These are phyloP conservation scores for Aureobasidium sp. DNA, from an alignment of 2,329 filamentous ascomycete species.

Conservation along the genomic window DNA sequence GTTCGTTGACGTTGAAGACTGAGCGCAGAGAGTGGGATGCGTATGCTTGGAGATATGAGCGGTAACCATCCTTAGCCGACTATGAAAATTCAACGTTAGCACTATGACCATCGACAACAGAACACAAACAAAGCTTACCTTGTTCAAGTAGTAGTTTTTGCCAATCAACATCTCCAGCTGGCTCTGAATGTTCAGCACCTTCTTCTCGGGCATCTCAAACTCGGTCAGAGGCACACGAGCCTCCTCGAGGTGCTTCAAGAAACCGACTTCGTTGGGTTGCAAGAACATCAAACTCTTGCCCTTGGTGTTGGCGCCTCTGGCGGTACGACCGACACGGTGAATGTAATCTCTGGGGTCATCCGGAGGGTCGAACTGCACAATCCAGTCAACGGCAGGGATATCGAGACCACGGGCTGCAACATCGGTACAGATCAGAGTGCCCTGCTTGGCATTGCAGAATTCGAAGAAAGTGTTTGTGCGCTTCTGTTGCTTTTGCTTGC, in stretches of 20 bases:
- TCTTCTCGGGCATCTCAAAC: conserved; percentile 88
- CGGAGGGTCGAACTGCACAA: conserved; percentile 83
- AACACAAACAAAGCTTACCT: conserved; percentile 42
- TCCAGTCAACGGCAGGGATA: conserved; percentile 94
- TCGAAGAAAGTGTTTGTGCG: conserved; percentile 99
- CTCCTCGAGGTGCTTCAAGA: conserved; percentile 83
- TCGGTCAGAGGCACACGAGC: conserved; percentile 90
- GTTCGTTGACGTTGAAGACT: conserved; percentile 77
- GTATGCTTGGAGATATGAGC: conserved; percentile 91
- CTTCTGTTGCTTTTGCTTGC: conserved; percentile 98
- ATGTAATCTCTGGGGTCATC: conserved; percentile 65
- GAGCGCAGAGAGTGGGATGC: conserved; percentile 75
- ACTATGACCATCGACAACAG: not conserved
- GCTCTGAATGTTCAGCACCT: conserved; percentile 71
- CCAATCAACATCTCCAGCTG: conserved; percentile 91
- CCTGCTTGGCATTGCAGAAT: conserved; percentile 77
- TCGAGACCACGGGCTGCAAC: conserved; percentile 92
- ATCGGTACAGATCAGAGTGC: conserved; percentile 91
- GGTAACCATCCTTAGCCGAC: conserved; percentile 67
- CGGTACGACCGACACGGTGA: conserved; percentile 92
- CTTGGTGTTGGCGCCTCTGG: conserved; percentile 73
- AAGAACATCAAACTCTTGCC: conserved; percentile 90
- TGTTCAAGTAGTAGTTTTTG: conserved; percentile 96
- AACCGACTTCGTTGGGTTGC: conserved; percentile 85
- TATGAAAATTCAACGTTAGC: conserved; percentile 22